A percentile compares a stretch with the other conserved stretches of the same genome.
phyloP scores from a whole-genome alignment of 2,329 filamentous ascomycete genomes.

The Aspergillus chevalieri region DNA sequence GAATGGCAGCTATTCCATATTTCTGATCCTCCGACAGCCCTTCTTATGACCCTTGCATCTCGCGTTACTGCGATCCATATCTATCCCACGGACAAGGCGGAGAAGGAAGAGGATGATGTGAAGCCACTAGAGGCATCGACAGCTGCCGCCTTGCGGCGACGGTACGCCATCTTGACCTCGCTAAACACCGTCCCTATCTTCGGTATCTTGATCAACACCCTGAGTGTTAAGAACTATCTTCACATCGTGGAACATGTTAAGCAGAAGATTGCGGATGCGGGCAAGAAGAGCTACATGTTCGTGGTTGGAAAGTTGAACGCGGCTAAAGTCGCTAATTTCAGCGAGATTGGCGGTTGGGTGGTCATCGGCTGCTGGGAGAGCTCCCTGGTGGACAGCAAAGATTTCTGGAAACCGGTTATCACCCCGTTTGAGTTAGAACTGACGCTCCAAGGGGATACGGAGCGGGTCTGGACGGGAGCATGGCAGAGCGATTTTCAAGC shows the following conservation, averaged over 20 bases:
- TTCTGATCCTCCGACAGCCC: conserved; percentile 68
- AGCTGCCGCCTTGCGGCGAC: conserved; percentile 63
- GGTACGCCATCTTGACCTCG: conserved; percentile 78
- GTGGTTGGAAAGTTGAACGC: conserved; percentile 96
- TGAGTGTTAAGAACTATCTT: conserved; percentile 87
- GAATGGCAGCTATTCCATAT: conserved; percentile 79
- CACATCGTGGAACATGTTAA: conserved; percentile 70
- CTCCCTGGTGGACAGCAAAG: conserved; percentile 78
- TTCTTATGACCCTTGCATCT: conserved; percentile 80
- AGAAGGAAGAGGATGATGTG: conserved; percentile 19
- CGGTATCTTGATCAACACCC: conserved; percentile 91
- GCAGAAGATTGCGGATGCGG: conserved; percentile 64
- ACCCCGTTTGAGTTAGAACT: conserved; percentile 91
- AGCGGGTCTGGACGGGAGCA: conserved; percentile 75
- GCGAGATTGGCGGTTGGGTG: conserved; percentile 92
- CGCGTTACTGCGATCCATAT: conserved; percentile 74
- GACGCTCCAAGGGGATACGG: conserved; percentile 66
- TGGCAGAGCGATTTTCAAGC: conserved; percentile 85
- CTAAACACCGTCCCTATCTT: conserved; percentile 77
- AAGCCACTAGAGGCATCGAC: conserved; percentile 46
- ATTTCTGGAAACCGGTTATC: conserved; percentile 81
- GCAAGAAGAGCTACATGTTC: conserved; percentile 93
- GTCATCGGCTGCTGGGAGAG: conserved; percentile 98
- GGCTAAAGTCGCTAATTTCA: conserved; percentile 93
- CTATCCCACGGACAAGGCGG: conserved; percentile 54